Evolutionary conservation across 1,139 yeast species (phyloP), one percentile per base, ranked within the genome.

Genomic region (Trichomonascaceae sp.): DNA sequence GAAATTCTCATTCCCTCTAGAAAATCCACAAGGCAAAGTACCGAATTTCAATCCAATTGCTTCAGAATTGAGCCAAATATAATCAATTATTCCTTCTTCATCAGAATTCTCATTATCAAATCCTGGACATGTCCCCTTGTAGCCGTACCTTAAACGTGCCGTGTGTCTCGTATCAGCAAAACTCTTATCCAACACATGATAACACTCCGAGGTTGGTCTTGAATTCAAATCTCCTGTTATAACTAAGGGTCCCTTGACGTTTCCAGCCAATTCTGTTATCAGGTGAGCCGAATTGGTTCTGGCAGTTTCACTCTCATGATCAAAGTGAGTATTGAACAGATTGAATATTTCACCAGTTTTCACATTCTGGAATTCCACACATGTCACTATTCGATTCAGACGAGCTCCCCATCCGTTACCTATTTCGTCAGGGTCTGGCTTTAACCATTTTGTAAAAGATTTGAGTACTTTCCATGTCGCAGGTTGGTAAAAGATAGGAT

Each of bases 331-430:
- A 63, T 79, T 79, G 67, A 77, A 78, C 27, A 80, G 73, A 56
- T 79, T 79, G 32, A 65, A 55, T 13, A 22, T 22, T 10, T 45
- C 17, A 5, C 22, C 30, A 5, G 47, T 45, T 17, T 22, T 20
- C 5, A 24, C 2, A 18, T 22, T 45, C 47, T 45, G 36, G n/a
- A 45, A 22, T 27, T 45, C 36, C 17, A 27, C 78, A 66, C 71
- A 74, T 2, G 81, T 73, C 30, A 72, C 74, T 22, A 80, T 77
- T 50, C 84, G 68, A 10, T 73, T 68, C 57, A 75, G 73, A 41
- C 72, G 73, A 4, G 84, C 84, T 62, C 81, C 84, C 84, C 84
- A 80, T 1, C 84, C 84, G 52, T 66, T 63, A 49, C 79, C 73
- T 17, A 81, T 81, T n/a, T 62, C 63, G 8, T 73, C 74, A 0